Evolutionary conservation across 2,329 filamentous ascomycete genomes (phyloP).

Genomic region (Colletotrichum sp.): DNA sequence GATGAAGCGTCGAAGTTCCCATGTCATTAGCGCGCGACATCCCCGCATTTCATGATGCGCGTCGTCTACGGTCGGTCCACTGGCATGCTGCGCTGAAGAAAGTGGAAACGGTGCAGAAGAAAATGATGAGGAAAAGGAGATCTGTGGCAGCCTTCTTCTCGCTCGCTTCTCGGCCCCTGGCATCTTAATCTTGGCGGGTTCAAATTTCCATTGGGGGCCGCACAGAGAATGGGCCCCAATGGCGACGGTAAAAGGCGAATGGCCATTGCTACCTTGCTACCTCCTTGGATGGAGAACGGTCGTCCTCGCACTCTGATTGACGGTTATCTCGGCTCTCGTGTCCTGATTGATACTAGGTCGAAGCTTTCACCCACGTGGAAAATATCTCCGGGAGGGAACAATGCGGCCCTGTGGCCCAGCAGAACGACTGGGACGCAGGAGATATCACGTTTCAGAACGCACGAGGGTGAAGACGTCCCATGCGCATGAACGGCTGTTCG

Average conservation of each 20-base stretch:
- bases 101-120: not conserved
- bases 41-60: not conserved
- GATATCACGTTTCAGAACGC: not conserved
- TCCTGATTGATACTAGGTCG: slow-evolving; percentile 2
- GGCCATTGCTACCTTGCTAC: not conserved
- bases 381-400: not conserved
- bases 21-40: not conserved
- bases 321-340: slow-evolving; percentile 3
- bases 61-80: not conserved
- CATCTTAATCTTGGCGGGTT: not conserved
- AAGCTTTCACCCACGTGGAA: slow-evolving; percentile 7
- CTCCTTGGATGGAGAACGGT: not conserved
- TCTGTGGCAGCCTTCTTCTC: not conserved
- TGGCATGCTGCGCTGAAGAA: not conserved
- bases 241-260: not conserved
- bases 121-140: not conserved
- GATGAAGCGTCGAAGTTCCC: not conserved
- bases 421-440: not conserved
- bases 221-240: not conserved
- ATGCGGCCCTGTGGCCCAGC: not conserved
- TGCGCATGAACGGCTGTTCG: not conserved
- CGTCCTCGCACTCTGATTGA: not conserved
- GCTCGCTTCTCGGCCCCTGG: not conserved
- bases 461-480: not conserved
- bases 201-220: not conserved